Evolutionary conservation across 202 grass and related monocot species (phyloP), one percentile per base, ranked within the genome.

Genomic region (Eragrostis tef): DNA sequence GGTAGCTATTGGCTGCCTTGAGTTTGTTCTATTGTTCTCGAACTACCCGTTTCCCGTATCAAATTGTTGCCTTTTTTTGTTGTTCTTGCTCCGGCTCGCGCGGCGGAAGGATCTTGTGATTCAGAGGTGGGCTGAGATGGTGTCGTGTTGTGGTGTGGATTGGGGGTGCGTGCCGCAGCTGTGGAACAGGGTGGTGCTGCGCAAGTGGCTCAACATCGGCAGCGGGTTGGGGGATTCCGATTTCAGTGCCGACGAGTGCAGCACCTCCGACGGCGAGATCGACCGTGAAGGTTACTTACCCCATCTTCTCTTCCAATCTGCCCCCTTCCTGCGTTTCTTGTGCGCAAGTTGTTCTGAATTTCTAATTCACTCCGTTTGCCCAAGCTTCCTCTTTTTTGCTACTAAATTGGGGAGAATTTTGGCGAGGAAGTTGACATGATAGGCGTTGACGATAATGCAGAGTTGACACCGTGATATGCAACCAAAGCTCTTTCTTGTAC

Each of bases 171-270:
- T 84, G 86, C 80, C 79, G 89, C 87, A 90, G 94, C 87, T 92
- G 50, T 97, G 94, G 94, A 82, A 67, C 41, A 94, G 81, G 91
- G 81, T 97, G 25, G 86, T 94, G n/a, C 78, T 97, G 63, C 87
- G 86, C 71, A 97, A 97, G 71, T 97, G 94, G 94, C 94, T 97
- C 71, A 97, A 97, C 67, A 76, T 97, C 85, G 93, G 70, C 58
- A 51, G 71, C 22, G 93, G 73, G 13, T 75, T 63, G 6, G 85
- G 83, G 20, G 88, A 94, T 19, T 94, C 89, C 9, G 87, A 97
- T 25, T 97, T 92, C 64, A 97, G 94, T 67, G 91, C 91, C 86
- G 94, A 97, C 69, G 94, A 97, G 70, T 62, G 29, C 44, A 82
- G 86, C n/a, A 75, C 51, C 54, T 86, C 83, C 27, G 91, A 92